These are phyloP conservation scores for Incumbomyces lentus DNA, from an alignment of 2,329 filamentous ascomycete species.

Conservation along the genomic window DNA sequence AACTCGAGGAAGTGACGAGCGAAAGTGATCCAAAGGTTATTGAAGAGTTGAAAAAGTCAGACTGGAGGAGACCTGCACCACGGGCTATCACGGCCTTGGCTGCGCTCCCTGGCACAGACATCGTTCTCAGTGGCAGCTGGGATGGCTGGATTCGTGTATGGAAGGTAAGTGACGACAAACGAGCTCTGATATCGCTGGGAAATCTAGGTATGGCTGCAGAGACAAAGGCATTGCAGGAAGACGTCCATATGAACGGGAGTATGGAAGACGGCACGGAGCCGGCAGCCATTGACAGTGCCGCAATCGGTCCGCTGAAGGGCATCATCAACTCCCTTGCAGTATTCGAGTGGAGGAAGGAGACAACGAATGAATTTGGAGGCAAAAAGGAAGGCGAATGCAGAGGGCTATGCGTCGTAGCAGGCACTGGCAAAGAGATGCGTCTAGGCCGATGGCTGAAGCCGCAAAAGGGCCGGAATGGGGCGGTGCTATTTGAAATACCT, in stretches of 20 bases:
- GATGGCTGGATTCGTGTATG: slow-evolving; percentile 80
- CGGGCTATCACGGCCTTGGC: slow-evolving; percentile 84
- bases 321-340: slow-evolving; percentile 82
- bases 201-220: slow-evolving; percentile 44
- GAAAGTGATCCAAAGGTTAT: slow-evolving; percentile 52
- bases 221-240: slow-evolving; percentile 9
- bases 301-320: slow-evolving; percentile 35
- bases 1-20: slow-evolving; percentile 61
- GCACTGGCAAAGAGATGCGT: slow-evolving; percentile 74
- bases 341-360: slow-evolving; percentile 72
- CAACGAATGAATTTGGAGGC: slow-evolving; percentile 38
- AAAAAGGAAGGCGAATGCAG: slow-evolving; percentile 34
- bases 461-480: slow-evolving; percentile 61
- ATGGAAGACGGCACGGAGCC: slow-evolving; percentile 23
- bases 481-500: slow-evolving; percentile 77
- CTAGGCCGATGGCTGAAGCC: slow-evolving; percentile 68
- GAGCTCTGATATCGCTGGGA: slow-evolving; percentile 62
- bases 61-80: slow-evolving; percentile 55
- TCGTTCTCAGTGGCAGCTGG: slow-evolving; percentile 88
- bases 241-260: slow-evolving; percentile 33
- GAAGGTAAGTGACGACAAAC: slow-evolving; percentile 75
- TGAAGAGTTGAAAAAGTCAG: slow-evolving; percentile 31
- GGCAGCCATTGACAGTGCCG: slow-evolving; percentile 18
- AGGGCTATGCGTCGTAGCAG: slow-evolving; percentile 75
- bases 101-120: slow-evolving; percentile 79